These are phyloP conservation scores for Aureobasidium sp. DNA, from an alignment of 2,329 filamentous ascomycete genomes.

Conservation along the genomic window DNA sequence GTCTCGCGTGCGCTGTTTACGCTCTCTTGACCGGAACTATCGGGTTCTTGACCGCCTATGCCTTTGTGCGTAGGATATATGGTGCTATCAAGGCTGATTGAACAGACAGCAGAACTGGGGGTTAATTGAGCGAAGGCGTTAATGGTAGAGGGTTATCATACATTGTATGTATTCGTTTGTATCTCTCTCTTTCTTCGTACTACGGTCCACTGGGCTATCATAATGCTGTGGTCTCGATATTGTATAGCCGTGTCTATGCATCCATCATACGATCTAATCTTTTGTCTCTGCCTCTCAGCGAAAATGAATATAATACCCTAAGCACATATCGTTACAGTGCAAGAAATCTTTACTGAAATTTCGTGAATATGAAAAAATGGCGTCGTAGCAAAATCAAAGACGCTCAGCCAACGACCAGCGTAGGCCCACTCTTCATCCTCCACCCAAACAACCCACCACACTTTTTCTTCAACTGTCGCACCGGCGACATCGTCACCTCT, in stretches of 20 bases:
- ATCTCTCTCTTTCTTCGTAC: not conserved
- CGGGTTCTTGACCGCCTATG: slow-evolving; percentile 76
- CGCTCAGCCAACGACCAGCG: not conserved
- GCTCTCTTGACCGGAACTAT: slow-evolving; percentile 75
- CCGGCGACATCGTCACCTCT: not conserved
- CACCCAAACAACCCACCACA: not conserved
- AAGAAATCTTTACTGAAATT: no score
- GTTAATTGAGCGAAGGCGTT: not conserved
- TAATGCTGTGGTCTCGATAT: not conserved
- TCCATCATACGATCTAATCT: not conserved
- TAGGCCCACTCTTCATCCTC: not conserved
- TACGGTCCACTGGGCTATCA: not conserved
- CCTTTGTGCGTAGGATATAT: slow-evolving; percentile 78
- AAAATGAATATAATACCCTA: no score
- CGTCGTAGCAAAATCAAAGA: not conserved
- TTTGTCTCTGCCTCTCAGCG: not conserved
- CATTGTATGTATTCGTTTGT: not conserved
- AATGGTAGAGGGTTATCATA: not conserved
- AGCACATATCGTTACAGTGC: no score
- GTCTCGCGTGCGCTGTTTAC: slow-evolving; percentile 74
- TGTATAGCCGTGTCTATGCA: not conserved
- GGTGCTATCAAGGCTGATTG: slow-evolving; percentile 36
- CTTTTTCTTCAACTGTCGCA: not conserved
- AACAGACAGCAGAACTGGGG: not conserved
- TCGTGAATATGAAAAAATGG: not conserved